A percentile compares a stretch with the other conserved stretches of the same genome.
Evolutionary conservation across 257 asterid genomes (phyloP).

Genomic region (Echites panduratus): DNA sequence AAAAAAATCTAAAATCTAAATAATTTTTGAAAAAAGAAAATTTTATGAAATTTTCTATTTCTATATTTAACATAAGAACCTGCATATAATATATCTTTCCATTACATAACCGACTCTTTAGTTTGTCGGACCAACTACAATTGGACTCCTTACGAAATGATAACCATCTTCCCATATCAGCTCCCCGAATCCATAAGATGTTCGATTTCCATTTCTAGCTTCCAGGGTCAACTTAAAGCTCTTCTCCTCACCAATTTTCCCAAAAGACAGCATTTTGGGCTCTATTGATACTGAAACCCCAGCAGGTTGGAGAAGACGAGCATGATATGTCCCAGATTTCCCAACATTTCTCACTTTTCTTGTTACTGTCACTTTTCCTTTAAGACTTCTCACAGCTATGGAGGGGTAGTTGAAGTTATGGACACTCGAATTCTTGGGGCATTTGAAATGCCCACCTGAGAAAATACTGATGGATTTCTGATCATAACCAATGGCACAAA

Average conservation of each 20-base stretch:
- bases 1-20: no score
- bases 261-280: conserved; percentile 19
- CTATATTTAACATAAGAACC: no score
- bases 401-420: conserved; percentile 36
- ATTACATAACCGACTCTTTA: no score
- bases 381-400: conserved; percentile 15
- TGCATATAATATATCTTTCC: no score
- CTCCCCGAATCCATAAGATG: conserved; percentile 33
- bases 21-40: no score
- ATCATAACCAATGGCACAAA: conserved; percentile 56
- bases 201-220: neutral
- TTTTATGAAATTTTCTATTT: no score
- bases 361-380: conserved; percentile 13
- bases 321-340: conserved; percentile 19
- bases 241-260: conserved; percentile 19
- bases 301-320: conserved; percentile 13
- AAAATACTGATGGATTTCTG: conserved; percentile 9
- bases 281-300: conserved; percentile 19
- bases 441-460: conserved; percentile 16
- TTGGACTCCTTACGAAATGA: conserved; percentile 51
- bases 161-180: conserved; percentile 55
- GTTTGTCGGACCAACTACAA: conserved; percentile 30
- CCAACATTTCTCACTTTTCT: conserved; percentile 31
- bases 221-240: conserved; percentile 18
- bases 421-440: conserved; percentile 29